Base-by-base conservation (phyloP, 129 eudicot species). In the Tagetes erecta region DNA sequence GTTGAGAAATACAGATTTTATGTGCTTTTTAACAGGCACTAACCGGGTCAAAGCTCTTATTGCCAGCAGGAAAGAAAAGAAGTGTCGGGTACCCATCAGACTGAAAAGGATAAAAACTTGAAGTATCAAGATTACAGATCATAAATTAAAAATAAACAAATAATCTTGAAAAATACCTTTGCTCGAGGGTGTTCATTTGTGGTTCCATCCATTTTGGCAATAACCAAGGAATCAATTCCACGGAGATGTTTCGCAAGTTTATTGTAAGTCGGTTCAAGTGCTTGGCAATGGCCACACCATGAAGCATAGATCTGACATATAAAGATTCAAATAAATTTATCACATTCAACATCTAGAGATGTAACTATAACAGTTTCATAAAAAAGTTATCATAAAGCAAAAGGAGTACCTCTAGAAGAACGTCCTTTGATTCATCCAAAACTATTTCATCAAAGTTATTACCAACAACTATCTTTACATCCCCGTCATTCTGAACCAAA, bases 381-480 rank as follows among this genome's bases (percentile, higher is more conserved):
- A 10, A 3, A 35, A 62, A 11, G 36, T 35, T 60, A 35, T 35
- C 67, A 34, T 2, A 60, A 44, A 58, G 34, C 8, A 52, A 65
- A 64, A 67, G 59, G 13, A 34, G 49, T 85, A 95, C 97, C 99
- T 95, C 96, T 51, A 95, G 88, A 81, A 95, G 99, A 76, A 95
- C 99, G 76, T 95, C 99, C 77, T 91, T 95, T 6, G 99, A 95
- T 75, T 95, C 97, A 34, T 95, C 96, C 81, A 95, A 57, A 60
- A 91, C 99, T 46, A 95, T 87, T 63, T 88, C 95, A 35, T 95
- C 97, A 30, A 95, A 95, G 73, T 91, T 95, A 68, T 95, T 72
- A 65, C 97, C 99, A 41, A 95, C 99, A 1, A 95, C 96, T 52
- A 91, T 80, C 77, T 91, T 95, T 68, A 91, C 99, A 76, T 86